A percentile compares a stretch with the other conserved stretches of the same genome.
These are phyloP conservation scores for Populus hybrid DNA, from an alignment of 441 rosid species.

Conservation along the genomic window DNA sequence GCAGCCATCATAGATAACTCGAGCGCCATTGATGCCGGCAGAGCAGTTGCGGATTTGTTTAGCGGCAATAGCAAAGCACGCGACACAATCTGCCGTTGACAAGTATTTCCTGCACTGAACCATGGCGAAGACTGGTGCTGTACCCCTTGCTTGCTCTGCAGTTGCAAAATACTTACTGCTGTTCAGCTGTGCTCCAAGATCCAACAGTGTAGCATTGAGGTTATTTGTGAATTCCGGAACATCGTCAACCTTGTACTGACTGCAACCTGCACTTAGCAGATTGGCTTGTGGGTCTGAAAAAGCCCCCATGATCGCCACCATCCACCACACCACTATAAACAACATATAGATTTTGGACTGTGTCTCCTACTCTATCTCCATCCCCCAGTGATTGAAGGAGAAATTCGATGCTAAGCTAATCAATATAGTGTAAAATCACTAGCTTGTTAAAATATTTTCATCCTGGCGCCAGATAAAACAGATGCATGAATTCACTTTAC, in stretches of 20 bases:
- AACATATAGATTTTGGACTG: neutral
- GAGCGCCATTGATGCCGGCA: constrained; percentile 34
- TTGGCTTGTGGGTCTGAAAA: neutral
- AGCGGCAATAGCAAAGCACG: constrained; percentile 32
- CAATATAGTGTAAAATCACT: no score
- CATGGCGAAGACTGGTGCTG: neutral
- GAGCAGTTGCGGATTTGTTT: constrained; percentile 28
- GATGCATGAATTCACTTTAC: no score
- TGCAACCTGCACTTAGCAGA: constrained; percentile 9
- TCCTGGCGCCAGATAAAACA: no score
- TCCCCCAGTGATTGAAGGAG: neutral
- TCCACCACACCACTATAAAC: neutral
- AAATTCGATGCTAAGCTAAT: no score
- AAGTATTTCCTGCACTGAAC: constrained; percentile 26
- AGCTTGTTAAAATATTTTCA: no score
- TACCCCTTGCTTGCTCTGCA: neutral
- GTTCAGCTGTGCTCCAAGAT: neutral
- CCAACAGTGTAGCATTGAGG: neutral
- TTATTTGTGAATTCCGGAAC: neutral
- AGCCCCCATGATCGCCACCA: constrained; percentile 1
- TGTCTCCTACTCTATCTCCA: neutral
- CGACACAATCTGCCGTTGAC: constrained; percentile 29
- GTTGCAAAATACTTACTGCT: constrained; percentile 6
- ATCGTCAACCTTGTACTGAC: neutral
- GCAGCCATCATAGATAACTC: constrained; percentile 40